A percentile compares a stretch with the other conserved stretches of the same genome.
Evolutionary conservation across 116 monocot genomes (phyloP).

Genomic region (Posidonia oceanica): DNA sequence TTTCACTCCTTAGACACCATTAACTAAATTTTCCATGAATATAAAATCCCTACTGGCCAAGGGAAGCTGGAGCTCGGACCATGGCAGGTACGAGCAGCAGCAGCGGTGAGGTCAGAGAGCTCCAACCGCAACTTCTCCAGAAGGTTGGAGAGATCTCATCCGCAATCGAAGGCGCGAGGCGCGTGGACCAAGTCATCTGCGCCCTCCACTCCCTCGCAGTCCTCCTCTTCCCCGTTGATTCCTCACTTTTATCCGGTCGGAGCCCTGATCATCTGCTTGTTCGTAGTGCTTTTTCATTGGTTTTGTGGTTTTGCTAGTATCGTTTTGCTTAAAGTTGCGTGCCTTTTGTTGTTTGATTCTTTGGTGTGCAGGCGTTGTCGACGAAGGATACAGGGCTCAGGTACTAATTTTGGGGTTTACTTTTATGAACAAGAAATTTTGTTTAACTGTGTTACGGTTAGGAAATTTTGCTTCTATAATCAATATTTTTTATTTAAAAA

Average conservation of each 20-base stretch:
- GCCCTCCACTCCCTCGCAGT: constrained; percentile 76
- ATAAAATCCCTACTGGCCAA: no score
- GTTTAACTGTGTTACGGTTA: no score
- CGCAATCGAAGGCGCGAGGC: constrained; percentile 30
- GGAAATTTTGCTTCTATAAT: no score
- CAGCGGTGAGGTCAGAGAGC: neutral
- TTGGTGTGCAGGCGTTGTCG: constrained; percentile 31
- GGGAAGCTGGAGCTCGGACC: neutral
- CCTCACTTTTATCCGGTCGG: constrained; percentile 36
- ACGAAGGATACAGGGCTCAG: constrained; percentile 30
- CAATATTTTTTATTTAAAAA: no score
- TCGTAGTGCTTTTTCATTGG: neutral
- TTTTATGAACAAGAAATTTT: no score
- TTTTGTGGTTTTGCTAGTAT: neutral
- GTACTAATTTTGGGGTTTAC: constrained; percentile 17
- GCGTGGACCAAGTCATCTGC: constrained; percentile 64
- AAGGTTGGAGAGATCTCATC: constrained; percentile 25
- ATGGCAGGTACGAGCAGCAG: neutral
- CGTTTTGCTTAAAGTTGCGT: neutral
- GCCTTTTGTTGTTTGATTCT: neutral
- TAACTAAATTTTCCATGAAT: no score
- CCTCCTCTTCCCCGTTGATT: constrained; percentile 68
- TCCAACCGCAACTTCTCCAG: constrained; percentile 10
- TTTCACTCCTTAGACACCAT: no score
- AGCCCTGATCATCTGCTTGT: neutral